Evolutionary conservation across 176 grass and related monocot genomes (phyloP), one percentile per base, ranked within the genome.

Genomic region (Carex pumila): DNA sequence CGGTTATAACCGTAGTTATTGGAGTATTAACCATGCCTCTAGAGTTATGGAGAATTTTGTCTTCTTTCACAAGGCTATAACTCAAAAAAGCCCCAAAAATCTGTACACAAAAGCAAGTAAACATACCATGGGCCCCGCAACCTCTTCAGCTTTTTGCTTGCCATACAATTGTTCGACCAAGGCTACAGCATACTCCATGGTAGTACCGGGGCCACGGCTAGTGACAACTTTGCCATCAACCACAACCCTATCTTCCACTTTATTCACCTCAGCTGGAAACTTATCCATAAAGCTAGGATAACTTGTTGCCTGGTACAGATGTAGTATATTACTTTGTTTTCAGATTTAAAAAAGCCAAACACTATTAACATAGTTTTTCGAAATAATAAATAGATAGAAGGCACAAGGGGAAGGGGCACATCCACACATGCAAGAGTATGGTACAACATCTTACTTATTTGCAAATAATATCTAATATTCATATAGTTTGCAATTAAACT

Each of bases 61-160:
- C 47, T 31, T 53, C 14, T 57, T 32, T 29, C 31, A 30, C 45
- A 58, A 22, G 47, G 29, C 39, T 17, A 79, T 10, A 6, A 18
- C 15, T 32, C 6, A 57, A 78, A 6, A 78, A 3, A 22, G n/a
- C 22, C 5, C 7, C n/a, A 49, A 61, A 59, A 50, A 18, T 71
- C 21, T 75, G 59, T 79, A 8, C 66, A 22, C 32, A 81, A 58
- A 67, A 45, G 13, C 31, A 80, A 15, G 7, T 31, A 54, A 68
- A 45, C 79, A 87, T 87, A 94, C 92, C 89, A 94, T 82, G 84
- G 92, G 92, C n/a, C 73, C 85, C 36, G 87, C 79, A 73, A 94
- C 87, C 62, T 91, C 92, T 72, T 88, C 85, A 76, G 80, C 85
- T 73, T 94, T 94, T 81, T 91, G 87, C 69, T 90, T 91, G 36